phyloP scores from a whole-genome alignment of 495 filamentous ascomycete genomes.

The Xylaria flabelliformis region DNA sequence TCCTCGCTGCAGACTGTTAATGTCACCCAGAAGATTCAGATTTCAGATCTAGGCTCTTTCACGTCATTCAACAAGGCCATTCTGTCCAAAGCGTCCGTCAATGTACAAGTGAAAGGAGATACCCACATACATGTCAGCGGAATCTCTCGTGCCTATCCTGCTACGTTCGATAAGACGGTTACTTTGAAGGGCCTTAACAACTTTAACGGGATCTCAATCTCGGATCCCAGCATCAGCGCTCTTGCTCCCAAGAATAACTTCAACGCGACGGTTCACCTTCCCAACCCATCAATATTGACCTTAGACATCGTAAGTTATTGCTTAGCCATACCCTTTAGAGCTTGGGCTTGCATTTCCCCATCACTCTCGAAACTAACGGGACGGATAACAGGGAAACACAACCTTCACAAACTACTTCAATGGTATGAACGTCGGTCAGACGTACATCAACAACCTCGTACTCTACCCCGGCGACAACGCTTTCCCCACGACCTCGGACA shows the following conservation, averaged over 20 bases:
- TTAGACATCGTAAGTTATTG: conserved; percentile 62
- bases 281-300: conserved; percentile 72
- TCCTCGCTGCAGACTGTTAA: conserved; percentile 61
- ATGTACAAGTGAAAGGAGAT: conserved; percentile 47
- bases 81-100: conserved; percentile 45
- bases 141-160: conserved; percentile 42
- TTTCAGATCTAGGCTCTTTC: conserved; percentile 62
- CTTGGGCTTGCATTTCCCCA: neutral
- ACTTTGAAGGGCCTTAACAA: conserved; percentile 48
- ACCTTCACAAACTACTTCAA: conserved; percentile 65
- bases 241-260: conserved; percentile 64
- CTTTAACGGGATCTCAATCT: conserved; percentile 65
- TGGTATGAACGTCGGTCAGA: conserved; percentile 58
- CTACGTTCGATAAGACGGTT: conserved; percentile 54
- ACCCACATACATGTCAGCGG: conserved; percentile 49
- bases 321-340: neutral
- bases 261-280: conserved; percentile 67
- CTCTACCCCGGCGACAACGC: conserved; percentile 66
- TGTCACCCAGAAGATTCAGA: conserved; percentile 62
- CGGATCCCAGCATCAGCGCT: conserved; percentile 54
- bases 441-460: conserved; percentile 62
- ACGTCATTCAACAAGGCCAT: conserved; percentile 67
- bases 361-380: neutral
- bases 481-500: conserved; percentile 59
- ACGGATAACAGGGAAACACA: conserved; percentile 62